phyloP scores from a whole-genome alignment of 148 eudicot species.

The Vaccinium myrtillus region DNA sequence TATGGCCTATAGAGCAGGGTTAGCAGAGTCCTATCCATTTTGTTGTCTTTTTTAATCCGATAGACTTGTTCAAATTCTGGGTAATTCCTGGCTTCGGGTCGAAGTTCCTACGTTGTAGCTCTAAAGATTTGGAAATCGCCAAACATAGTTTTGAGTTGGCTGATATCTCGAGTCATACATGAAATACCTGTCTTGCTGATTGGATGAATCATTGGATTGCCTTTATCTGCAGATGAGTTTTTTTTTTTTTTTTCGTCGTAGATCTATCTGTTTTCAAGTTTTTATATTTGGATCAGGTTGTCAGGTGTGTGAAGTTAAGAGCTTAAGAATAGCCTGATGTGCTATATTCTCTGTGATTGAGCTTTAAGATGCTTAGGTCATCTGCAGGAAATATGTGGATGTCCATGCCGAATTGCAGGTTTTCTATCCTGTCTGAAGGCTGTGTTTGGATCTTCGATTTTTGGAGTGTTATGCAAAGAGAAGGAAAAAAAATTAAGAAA shows the following conservation, averaged over 20 bases:
- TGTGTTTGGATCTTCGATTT: neutral
- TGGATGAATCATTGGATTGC: neutral
- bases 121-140: neutral
- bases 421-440: neutral
- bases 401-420: neutral
- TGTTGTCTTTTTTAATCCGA: neutral
- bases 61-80: neutral
- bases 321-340: neutral
- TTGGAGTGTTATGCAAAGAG: neutral
- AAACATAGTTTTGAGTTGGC: slow-evolving; percentile 4
- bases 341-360: neutral
- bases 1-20: neutral
- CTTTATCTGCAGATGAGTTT: neutral
- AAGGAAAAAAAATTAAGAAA: neutral
- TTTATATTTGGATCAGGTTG: neutral
- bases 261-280: neutral
- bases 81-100: slow-evolving; percentile 1
- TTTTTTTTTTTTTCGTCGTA: neutral
- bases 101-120: neutral
- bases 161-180: slow-evolving; percentile 4
- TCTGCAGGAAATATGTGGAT: neutral
- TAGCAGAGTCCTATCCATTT: neutral
- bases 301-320: neutral
- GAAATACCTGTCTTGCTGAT: neutral
- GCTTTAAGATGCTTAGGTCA: neutral